Evolutionary conservation across 352 stramenopile genomes (phyloP), one percentile per base, ranked within the genome.

Genomic region (Globisporangium apiculatum): DNA sequence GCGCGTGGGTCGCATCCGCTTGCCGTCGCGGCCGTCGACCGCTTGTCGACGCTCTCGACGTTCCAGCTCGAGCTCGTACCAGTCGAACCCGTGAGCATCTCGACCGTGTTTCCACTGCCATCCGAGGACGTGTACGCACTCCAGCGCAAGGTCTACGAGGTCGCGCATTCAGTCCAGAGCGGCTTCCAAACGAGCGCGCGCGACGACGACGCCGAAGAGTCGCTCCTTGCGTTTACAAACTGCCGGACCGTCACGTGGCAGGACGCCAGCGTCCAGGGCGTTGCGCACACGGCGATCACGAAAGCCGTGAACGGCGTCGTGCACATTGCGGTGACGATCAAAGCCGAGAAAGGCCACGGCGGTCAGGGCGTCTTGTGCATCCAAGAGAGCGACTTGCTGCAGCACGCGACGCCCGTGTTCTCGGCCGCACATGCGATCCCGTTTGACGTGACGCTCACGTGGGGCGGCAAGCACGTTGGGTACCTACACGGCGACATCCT

Each of bases 401-500:
- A 48, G 43, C 50, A 65, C 12, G 64, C 69, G 3, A 59, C 56
- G 7, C 55, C 75, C 8, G 62, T 76, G 37, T 67, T 78, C 35
- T 57, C 55, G 4, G 64, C 74, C 35, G 62, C 62, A 4, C 58
- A 61, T 10, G 62, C 62, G 11, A 76, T 76, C 37, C 72, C 73
- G 4, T 82, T 85, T 38, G 75, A 85, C 45, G 52, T 85, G 11
- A 61, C 64, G 41, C 67, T 85, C 36, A 80, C 75, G 1, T 85
- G 75, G 75, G 70, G 70, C 14, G 72, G 75, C 37, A 79, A 82
- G 52, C 75, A 82, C 49, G 72, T 81, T 18, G 75, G 75, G 9
- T 85, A 71, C 43, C 58, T 85, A 9, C 75, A 85, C 48, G 72
- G 72, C 17, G 75, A 83, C 56, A 76, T 85, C 45, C 55, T 77